Conservation (phyloP, 306 rosid genomes). For the Hippophae gyantsensis region DNA sequence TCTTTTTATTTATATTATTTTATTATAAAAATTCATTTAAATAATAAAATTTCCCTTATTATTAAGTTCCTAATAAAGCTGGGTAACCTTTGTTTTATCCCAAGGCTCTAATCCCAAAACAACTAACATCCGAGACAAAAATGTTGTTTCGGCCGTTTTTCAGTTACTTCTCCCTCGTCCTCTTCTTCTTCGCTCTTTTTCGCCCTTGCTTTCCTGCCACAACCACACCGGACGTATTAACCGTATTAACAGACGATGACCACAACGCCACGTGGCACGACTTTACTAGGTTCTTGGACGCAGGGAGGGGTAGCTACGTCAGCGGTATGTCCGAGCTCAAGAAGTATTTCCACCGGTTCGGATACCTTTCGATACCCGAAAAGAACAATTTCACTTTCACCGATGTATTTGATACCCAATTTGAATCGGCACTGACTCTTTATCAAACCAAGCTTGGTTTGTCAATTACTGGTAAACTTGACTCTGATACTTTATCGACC, state of each 20-base stretch:
- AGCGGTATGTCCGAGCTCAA: conserved; percentile 73
- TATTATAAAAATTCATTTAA: not conserved
- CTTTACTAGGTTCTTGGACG: conserved; percentile 57
- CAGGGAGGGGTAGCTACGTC: conserved; percentile 53
- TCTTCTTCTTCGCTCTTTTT: conserved; percentile 29
- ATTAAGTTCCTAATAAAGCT: not conserved
- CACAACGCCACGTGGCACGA: conserved; percentile 60
- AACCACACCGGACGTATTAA: conserved; percentile 31
- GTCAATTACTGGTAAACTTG: conserved; percentile 59
- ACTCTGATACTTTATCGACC: conserved; percentile 47
- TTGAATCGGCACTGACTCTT: conserved; percentile 52
- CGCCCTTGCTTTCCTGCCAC: conserved; percentile 61
- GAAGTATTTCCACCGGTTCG: conserved; percentile 70
- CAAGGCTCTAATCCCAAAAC: conserved; percentile 14
- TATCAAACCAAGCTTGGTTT: conserved; percentile 65
- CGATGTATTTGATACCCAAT: conserved; percentile 47
- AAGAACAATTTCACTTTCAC: conserved; percentile 27
- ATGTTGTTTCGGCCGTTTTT: conserved; percentile 35
- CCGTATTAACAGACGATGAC: conserved; percentile 23
- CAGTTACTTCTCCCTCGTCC: conserved; percentile 21
- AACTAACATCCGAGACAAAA: conserved; percentile 24
- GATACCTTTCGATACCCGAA: conserved; percentile 45
- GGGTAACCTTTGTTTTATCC: conserved; percentile 1
- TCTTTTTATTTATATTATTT: not conserved
- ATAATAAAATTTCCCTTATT: not conserved